phyloP scores from a whole-genome alignment of 1,284 basidiomycete genomes.

The Hemileia vastatrix region DNA sequence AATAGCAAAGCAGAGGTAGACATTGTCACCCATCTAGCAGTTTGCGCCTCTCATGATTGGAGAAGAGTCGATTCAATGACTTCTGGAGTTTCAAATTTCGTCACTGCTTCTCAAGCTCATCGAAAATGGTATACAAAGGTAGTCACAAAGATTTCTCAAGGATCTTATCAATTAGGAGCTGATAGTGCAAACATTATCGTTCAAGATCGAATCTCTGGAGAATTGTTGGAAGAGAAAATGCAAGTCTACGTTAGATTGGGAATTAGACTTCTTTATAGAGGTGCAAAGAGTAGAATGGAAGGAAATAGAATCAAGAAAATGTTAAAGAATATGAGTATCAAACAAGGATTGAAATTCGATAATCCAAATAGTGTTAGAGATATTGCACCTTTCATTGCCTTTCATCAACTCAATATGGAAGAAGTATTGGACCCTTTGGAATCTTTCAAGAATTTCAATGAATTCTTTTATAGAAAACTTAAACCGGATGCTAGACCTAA shows the following conservation, averaged over 20 bases:
- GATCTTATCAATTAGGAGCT: constrained; percentile 80
- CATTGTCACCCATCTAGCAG: constrained; percentile 73
- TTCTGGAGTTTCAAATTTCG: constrained; percentile 88
- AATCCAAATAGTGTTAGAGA: constrained; percentile 69
- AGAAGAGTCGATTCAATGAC: constrained; percentile 75
- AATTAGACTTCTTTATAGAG: constrained; percentile 87
- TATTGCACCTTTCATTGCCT: constrained; percentile 77
- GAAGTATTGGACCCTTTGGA: constrained; percentile 74
- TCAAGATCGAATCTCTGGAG: constrained; percentile 79
- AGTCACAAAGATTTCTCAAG: constrained; percentile 63
- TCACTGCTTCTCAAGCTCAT: constrained; percentile 88
- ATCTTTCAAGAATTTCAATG: constrained; percentile 68
- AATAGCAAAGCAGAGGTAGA: constrained; percentile 80
- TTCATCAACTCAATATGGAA: constrained; percentile 70
- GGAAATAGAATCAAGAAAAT: constrained; percentile 69
- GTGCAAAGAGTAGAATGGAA: constrained; percentile 79
- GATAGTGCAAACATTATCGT: constrained; percentile 56
- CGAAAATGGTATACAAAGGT: constrained; percentile 92
- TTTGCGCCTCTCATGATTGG: constrained; percentile 87
- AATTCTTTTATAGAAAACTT: constrained; percentile 75
- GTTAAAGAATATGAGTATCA: constrained; percentile 78
- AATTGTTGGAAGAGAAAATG: constrained; percentile 86
- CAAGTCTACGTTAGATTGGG: constrained; percentile 86
- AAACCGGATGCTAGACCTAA: constrained; percentile 73
- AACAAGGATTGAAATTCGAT: constrained; percentile 90